These are phyloP conservation scores for Aspergillus amoenus DNA, from an alignment of 2,329 filamentous ascomycete genomes.

Conservation along the genomic window DNA sequence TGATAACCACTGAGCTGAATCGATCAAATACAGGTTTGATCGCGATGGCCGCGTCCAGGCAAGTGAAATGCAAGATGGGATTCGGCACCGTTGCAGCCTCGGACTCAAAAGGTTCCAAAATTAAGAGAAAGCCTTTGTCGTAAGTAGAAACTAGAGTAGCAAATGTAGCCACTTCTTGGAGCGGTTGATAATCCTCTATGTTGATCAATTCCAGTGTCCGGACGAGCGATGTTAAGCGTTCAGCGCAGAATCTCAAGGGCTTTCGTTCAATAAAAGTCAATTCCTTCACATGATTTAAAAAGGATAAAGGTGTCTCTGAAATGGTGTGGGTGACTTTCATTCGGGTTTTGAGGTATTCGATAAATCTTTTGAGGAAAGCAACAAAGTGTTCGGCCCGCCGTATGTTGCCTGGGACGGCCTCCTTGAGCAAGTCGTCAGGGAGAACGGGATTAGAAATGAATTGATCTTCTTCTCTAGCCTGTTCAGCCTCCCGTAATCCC, in stretches of 20 bases:
- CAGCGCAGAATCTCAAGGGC: conserved; percentile 86
- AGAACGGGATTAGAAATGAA: conserved; percentile 97
- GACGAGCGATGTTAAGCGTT: conserved; percentile 89
- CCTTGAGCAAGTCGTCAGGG: conserved; percentile 89
- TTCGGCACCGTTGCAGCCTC: conserved; percentile 95
- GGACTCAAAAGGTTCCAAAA: conserved; percentile 95
- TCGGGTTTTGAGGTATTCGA: conserved; percentile 94
- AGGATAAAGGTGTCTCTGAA: conserved; percentile 92
- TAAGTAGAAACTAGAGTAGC: conserved; percentile 95
- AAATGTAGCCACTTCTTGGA: conserved; percentile 97
- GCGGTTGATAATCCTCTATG: conserved; percentile 94
- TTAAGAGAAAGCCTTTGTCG: conserved; percentile 92
- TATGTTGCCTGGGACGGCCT: conserved; percentile 96
- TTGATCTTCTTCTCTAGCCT: conserved; percentile 86
- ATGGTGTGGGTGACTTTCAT: conserved; percentile 99
- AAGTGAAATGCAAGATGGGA: conserved; percentile 94
- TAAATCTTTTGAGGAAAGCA: conserved; percentile 90
- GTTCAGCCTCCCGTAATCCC: conserved; percentile 81
- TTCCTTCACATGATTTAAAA: conserved; percentile 88
- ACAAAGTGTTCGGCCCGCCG: conserved; percentile 94
- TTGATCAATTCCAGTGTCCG: conserved; percentile 93
- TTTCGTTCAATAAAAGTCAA: conserved; percentile 98
- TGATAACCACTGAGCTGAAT: conserved; percentile 97
- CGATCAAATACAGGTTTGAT: conserved; percentile 97
- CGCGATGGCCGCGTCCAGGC: conserved; percentile 93